Base-by-base conservation (phyloP, 305 asterid species). In the Fraxinus greggii region DNA sequence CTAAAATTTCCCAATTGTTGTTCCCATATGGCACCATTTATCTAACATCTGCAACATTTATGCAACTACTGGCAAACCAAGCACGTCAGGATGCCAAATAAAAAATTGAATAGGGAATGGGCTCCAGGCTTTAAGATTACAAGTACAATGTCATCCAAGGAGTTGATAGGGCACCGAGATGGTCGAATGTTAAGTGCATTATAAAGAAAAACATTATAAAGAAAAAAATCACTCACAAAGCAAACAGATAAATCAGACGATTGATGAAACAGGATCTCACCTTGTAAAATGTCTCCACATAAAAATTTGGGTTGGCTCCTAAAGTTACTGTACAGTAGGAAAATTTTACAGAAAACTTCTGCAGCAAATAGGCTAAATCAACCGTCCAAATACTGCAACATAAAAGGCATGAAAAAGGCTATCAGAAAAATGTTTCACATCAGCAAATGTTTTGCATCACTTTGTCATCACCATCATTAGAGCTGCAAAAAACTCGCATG, bases 301-400 rank as follows among this genome's bases (percentile, higher is more conserved):
- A 90, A 86, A 94, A 96, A 28, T 89, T 92, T 72, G 99, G 99
- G 88, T 96, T 96, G 77, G 98, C 98, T 87, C 97, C 99, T 85
- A 94, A 80, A 59, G 99, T 96, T 78, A 96, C 98, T 32, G 99
- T 96, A 81, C 92, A 92, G 89, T 96, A 96, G 81, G 93, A 90
- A 86, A 96, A 94, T 36, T 86, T 87, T 72, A 94, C 92, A 67
- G 97, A 88, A 89, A 91, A 94, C 69, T 89, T 96, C 87, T 90
- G 97, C 92, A 96, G 91, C 87, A 96, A 86, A 91, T 92, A 94
- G 73, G 99, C 99, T 91, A 96, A 88, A 90, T 96, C 99, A 88
- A 96, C 99, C 0, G 99, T 96, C 99, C 99, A 96, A 74, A 93
- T 88, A 88, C 99, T 96, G 99, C 85, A 87, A 79, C 83, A 86